These are phyloP conservation scores for Penicillium frequentans DNA, from an alignment of 2,329 filamentous ascomycete species.

Conservation along the genomic window DNA sequence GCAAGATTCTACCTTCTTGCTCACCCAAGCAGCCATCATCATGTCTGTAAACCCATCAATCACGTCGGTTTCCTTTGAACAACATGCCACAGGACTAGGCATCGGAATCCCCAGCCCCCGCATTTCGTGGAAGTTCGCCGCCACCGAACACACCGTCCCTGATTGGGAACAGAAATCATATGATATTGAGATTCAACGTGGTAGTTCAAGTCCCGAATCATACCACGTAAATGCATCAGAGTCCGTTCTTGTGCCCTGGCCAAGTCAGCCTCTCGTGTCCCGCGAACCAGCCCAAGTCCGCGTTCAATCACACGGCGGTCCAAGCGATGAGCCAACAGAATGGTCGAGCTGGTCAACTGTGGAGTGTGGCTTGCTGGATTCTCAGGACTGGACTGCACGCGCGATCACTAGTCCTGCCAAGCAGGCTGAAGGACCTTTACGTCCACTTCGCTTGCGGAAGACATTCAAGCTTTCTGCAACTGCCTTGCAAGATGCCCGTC, in stretches of 20 bases:
- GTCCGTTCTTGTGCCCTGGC: constrained; percentile 30
- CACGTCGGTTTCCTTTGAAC: constrained; percentile 12
- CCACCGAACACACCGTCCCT: constrained; percentile 1
- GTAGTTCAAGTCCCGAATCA: constrained; percentile 1
- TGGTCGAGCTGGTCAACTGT: constrained; percentile 24
- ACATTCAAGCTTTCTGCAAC: constrained; percentile 20
- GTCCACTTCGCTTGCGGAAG: constrained; percentile 39
- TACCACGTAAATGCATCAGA: constrained; percentile 14
- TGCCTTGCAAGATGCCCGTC: constrained; percentile 32
- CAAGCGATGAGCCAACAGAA: constrained; percentile 4
- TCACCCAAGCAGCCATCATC: background rate
- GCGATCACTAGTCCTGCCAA: constrained; percentile 14
- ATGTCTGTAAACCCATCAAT: constrained; percentile 11
- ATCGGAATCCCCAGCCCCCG: constrained; percentile 23
- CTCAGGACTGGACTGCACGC: constrained; percentile 32
- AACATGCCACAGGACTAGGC: constrained; percentile 24
- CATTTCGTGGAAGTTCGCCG: constrained; percentile 28
- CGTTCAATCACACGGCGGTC: constrained; percentile 15
- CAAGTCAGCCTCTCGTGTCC: constrained; percentile 19
- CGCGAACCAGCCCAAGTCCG: constrained; percentile 16
- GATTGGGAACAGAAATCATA: constrained; percentile 29
- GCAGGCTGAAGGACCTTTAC: constrained; percentile 23
- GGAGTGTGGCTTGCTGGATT: constrained; percentile 35
- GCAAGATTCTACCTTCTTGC: background rate
- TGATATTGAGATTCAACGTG: constrained; percentile 22